phyloP scores from a whole-genome alignment of 1,139 yeast genomes.

The Candida buenavistaensis region DNA sequence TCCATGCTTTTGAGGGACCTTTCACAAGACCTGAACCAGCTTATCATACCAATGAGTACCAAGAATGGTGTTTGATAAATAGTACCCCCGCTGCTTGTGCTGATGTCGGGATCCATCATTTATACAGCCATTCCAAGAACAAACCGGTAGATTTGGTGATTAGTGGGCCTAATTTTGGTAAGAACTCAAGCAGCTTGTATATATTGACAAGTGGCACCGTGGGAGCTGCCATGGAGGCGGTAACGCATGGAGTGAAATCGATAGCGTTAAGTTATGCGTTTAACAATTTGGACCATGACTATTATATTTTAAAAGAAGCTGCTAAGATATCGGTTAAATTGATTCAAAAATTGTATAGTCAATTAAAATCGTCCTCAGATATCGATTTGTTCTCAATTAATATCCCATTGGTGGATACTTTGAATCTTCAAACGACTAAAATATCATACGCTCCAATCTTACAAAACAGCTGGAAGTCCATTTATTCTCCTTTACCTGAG shows the following conservation, averaged over 20 bases:
- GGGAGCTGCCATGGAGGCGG: constrained; percentile 97
- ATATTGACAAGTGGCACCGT: constrained; percentile 94
- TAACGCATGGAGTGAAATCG: constrained; percentile 71
- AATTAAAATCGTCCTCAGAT: constrained; percentile 49
- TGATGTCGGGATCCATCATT: constrained; percentile 82
- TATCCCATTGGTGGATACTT: constrained; percentile 64
- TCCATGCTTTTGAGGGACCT: constrained; percentile 69
- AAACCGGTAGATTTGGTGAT: constrained; percentile 79
- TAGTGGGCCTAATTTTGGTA: constrained; percentile 95
- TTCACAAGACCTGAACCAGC: constrained; percentile 46
- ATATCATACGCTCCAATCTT: constrained; percentile 74
- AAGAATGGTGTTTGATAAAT: constrained; percentile 84
- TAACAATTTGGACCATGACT: constrained; percentile 53
- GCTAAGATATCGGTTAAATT: constrained; percentile 65
- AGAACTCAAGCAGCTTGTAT: constrained; percentile 88
- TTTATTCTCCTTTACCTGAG: constrained; percentile 32
- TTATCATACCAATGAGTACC: constrained; percentile 36
- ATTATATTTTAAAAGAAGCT: constrained; percentile 60
- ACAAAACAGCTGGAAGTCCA: constrained; percentile 75
- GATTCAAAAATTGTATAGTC: constrained; percentile 53
- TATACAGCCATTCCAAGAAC: constrained; percentile 46
- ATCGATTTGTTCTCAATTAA: constrained; percentile 83
- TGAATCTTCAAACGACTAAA: constrained; percentile 54
- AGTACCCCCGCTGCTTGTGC: constrained; percentile 97
- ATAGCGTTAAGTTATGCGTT: constrained; percentile 86